These are phyloP conservation scores for Parmelia sp. DNA, from an alignment of 495 filamentous ascomycete species.

Conservation along the genomic window DNA sequence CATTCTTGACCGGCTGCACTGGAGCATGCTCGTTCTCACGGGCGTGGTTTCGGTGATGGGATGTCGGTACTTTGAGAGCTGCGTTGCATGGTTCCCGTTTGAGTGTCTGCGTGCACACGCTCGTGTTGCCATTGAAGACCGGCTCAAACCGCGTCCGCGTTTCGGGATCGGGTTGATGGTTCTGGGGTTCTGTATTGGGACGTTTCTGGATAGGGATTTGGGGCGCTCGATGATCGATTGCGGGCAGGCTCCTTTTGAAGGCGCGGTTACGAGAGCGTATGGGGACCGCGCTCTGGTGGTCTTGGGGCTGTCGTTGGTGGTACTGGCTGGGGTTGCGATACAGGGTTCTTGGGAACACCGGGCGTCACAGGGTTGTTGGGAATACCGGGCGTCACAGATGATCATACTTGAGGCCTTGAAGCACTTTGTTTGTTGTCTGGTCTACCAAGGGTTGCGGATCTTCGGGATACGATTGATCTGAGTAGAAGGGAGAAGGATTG, in stretches of 20 bases:
- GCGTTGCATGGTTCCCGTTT: not conserved
- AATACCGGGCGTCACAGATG: too few relatives aligned
- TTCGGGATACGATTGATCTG: too few relatives aligned
- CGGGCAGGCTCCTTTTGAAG: not conserved
- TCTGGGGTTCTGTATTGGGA: not conserved
- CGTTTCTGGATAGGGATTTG: not conserved
- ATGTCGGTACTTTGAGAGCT: not conserved
- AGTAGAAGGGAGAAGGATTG: too few relatives aligned
- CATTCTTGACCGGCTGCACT: too few relatives aligned
- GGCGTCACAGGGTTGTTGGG: too few relatives aligned
- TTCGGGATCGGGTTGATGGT: not conserved
- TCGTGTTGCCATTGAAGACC: not conserved
- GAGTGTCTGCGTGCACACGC: not conserved
- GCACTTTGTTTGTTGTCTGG: too few relatives aligned
- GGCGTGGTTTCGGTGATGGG: not conserved
- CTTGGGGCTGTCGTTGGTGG: not conserved
- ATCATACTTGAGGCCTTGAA: too few relatives aligned
- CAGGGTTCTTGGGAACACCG: too few relatives aligned
- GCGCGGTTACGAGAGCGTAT: not conserved
- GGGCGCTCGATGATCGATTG: not conserved
- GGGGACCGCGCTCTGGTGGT: not conserved
- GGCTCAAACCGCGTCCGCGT: not conserved
- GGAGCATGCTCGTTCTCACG: not conserved
- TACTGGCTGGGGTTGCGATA: too few relatives aligned
- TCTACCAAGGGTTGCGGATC: too few relatives aligned